Evolutionary conservation across 73 alveolate genomes (phyloP).

Genomic region (Stentor coeruleus): DNA sequence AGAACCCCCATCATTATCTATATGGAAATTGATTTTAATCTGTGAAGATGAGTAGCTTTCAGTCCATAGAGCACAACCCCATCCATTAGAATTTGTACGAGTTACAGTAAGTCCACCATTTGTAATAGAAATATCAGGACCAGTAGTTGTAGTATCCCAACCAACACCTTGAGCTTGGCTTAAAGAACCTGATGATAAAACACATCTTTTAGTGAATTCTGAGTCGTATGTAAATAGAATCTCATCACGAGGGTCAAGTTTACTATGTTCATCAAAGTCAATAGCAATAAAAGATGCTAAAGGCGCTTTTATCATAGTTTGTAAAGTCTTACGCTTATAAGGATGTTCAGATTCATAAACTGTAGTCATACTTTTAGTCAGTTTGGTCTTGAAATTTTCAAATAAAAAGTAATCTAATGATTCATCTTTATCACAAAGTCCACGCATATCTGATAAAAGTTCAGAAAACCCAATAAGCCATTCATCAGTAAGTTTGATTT

Average conservation of each 20-base stretch:
- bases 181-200: not conserved
- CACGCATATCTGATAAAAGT: constrained; percentile 4
- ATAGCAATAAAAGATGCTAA: not conserved
- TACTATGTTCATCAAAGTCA: not conserved
- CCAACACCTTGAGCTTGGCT: not conserved
- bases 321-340: not conserved
- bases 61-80: constrained; percentile 29
- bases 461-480: constrained; percentile 6
- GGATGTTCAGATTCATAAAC: constrained; percentile 19
- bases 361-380: not conserved
- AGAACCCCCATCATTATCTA: constrained; percentile 26
- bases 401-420: not conserved
- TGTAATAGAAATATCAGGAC: constrained; percentile 25
- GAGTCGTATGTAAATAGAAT: constrained; percentile 22
- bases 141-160: constrained; percentile 10
- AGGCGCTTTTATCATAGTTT: not conserved
- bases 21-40: constrained; percentile 4
- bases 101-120: constrained; percentile 3
- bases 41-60: constrained; percentile 21
- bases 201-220: not conserved
- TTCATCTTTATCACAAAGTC: not conserved
- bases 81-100: not conserved
- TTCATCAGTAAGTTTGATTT: not conserved
- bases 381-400: not conserved
- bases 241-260: not conserved